Percentiles rank a stretch among this genome's conserved stretches.
phyloP scores from a whole-genome alignment of 2,329 filamentous ascomycete genomes.

The Hypoxylon sp. region DNA sequence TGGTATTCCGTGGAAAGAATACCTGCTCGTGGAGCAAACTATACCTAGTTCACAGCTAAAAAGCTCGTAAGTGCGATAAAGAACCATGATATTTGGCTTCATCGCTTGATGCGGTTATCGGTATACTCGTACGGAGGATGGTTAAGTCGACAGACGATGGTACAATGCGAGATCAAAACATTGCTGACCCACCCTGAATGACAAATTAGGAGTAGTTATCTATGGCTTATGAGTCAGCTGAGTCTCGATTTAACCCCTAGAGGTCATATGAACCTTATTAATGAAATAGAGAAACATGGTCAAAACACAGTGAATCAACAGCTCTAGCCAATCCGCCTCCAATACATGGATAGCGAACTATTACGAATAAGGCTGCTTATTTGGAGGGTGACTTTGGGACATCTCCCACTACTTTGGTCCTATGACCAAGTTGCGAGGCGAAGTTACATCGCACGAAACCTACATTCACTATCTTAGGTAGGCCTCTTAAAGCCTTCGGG shows the following conservation, averaged over 20 bases:
- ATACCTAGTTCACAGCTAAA: background rate
- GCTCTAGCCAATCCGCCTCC: background rate
- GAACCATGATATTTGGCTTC: background rate
- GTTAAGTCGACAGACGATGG: constrained; percentile 7
- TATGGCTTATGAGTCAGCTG: background rate
- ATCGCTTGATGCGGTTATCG: constrained; percentile 5
- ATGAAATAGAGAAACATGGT: background rate
- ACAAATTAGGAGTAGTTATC: background rate
- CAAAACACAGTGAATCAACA: background rate
- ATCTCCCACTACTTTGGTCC: background rate
- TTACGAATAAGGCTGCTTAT: background rate
- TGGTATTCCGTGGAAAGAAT: constrained; percentile 11
- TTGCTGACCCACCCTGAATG: background rate
- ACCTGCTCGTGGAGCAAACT: background rate
- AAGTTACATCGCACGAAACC: background rate
- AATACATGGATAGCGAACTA: background rate
- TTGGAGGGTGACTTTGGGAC: background rate
- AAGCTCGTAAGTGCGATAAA: background rate
- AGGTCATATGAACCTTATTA: background rate
- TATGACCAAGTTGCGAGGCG: background rate
- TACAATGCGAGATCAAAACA: background rate
- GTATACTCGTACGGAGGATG: constrained; percentile 5
- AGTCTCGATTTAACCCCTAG: background rate
- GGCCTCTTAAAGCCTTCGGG: background rate
- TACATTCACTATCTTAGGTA: background rate